These are phyloP conservation scores for Scleroderma citrinum DNA, from an alignment of 768 basidiomycete genomes.

Conservation along the genomic window DNA sequence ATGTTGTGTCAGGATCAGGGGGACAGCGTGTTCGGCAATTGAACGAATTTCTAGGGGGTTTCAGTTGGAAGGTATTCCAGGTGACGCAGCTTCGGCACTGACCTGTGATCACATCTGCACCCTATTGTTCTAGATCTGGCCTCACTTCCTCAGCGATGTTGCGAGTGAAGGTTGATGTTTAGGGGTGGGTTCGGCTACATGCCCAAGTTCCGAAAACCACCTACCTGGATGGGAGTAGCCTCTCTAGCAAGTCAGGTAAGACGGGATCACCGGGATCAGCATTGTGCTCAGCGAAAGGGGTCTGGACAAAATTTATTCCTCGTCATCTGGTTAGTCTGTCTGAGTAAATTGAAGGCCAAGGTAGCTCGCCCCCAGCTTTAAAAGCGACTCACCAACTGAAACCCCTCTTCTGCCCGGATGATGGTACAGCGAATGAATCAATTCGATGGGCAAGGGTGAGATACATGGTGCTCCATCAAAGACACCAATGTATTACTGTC, in stretches of 20 bases:
- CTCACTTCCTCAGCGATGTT: slow-evolving; percentile 48
- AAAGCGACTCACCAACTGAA: slow-evolving; percentile 47
- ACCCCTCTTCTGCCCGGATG: slow-evolving; percentile 66
- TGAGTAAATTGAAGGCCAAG: no score
- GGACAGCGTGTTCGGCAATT: slow-evolving; percentile 36
- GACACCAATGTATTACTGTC: no score
- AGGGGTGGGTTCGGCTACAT: neutral
- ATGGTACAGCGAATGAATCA: no score
- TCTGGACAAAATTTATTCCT: slow-evolving; percentile 27
- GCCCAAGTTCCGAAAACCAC: slow-evolving; percentile 1
- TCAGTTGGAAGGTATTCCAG: neutral
- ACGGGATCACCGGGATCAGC: slow-evolving; percentile 58
- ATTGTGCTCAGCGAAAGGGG: slow-evolving; percentile 50
- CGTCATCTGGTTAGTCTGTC: neutral
- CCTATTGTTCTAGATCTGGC: slow-evolving; percentile 55
- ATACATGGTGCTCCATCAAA: no score
- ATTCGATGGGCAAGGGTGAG: no score
- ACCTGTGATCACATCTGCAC: slow-evolving; percentile 50
- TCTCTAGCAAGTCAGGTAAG: slow-evolving; percentile 53
- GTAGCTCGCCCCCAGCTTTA: no score
- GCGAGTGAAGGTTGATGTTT: neutral
- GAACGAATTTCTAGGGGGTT: slow-evolving; percentile 44
- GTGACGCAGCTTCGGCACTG: slow-evolving; percentile 9
- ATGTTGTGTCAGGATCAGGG: slow-evolving; percentile 60
- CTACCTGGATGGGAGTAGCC: slow-evolving; percentile 46